These are phyloP conservation scores for Pelagomonas calceolata DNA, from an alignment of 108 stramenopile species.

Conservation along the genomic window DNA sequence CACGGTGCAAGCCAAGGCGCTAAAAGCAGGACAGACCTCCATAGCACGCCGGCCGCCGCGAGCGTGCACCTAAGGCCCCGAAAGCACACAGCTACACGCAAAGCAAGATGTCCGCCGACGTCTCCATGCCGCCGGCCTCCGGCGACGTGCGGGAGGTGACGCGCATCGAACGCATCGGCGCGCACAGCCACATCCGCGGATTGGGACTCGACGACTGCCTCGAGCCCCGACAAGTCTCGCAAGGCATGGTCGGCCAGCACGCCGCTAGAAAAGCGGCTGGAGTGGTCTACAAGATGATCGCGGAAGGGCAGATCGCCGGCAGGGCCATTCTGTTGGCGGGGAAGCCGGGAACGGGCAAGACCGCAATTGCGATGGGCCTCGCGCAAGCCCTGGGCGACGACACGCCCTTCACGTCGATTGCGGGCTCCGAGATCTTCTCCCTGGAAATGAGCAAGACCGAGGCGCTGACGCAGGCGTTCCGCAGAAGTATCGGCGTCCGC, in stretches of 20 bases:
- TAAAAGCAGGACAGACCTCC: no score
- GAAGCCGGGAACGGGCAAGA: conserved; percentile 80
- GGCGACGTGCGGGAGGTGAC: conserved; percentile 63
- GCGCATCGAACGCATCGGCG: conserved; percentile 94
- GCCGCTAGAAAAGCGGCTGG: conserved; percentile 61
- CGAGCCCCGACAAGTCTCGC: conserved; percentile 65
- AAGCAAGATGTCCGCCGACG: background rate
- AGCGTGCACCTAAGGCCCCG: no score
- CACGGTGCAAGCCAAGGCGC: no score
- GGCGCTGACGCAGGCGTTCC: conserved; percentile 97
- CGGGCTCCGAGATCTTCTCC: conserved; percentile 89
- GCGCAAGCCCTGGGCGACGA: conserved; percentile 77
- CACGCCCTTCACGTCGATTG: conserved; percentile 91
- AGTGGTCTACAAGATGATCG: conserved; percentile 71
- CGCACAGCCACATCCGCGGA: conserved; percentile 96
- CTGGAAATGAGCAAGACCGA: conserved; percentile 98
- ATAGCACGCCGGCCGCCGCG: no score
- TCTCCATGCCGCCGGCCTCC: background rate
- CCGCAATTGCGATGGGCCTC: conserved; percentile 82
- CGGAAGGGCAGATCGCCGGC: conserved; percentile 67
- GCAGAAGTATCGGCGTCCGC: conserved; percentile 75
- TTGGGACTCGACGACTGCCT: conserved; percentile 90
- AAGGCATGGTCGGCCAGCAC: conserved; percentile 79
- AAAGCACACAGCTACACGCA: no score
- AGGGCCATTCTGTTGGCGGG: conserved; percentile 79